Base-by-base conservation (phyloP, 169 alveolate species). In the Plasmodium falciparum region DNA sequence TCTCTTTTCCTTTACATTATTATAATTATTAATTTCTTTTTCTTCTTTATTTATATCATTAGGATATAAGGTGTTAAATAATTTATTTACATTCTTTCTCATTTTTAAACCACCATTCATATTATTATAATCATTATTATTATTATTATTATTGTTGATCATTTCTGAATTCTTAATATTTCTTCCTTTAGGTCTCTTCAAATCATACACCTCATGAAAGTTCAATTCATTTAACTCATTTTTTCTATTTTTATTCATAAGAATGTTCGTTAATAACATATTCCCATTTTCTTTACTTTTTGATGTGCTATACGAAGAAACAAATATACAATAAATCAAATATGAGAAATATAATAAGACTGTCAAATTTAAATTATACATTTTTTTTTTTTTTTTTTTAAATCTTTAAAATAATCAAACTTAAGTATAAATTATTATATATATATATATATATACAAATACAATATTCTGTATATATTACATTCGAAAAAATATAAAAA, bases 51-150 rank as follows among this genome's bases (percentile, higher is more conserved):
- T 50, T 45, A 59, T 52, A 3, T 80, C 90, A 47, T n/a, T 67
- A 1, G 90, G 83, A 29, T 67, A 80, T 62, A 80, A 47, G 1
- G 90, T 67, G 15, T 62, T 67, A 62, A 45, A 67, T 29, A 80
- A 67, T 11, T 58, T 80, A 47, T 80, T 67, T 70, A 67, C 20
- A 39, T 80, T 67, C 70, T 56, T 67, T 45, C 70, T 66, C 22
- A 67, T 67, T 71, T 80, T 80, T 15, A 59, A 39, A 26, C 20
- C 15, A 80, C 58, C 39, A 45, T 47, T 80, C 43, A 67, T 80
- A 22, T 50, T 67, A 26, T 61, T 74, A 61, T 20, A 6, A 20
- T 6, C 49, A 49, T 15, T 61, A 12, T 33, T 74, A 61, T 20
- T 13, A 17, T n/a, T 65, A 49, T 15, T 61, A 12, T 33, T 33